Percentiles rank a stretch among this genome's conserved stretches.
Evolutionary conservation across 106 monocot genomes (phyloP).

Genomic region (Iris macrosiphon): DNA sequence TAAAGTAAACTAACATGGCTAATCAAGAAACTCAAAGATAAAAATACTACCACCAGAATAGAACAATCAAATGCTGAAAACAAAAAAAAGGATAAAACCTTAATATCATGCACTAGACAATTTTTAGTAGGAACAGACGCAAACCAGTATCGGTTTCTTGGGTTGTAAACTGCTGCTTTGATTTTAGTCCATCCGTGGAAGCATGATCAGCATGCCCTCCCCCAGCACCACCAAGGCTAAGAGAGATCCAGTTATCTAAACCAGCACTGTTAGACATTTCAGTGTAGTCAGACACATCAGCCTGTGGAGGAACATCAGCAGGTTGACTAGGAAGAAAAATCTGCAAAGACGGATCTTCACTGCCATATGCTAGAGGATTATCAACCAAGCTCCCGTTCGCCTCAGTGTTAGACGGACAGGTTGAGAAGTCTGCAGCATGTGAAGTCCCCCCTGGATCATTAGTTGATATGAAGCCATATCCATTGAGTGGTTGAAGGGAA

Average conservation of each 20-base stretch:
- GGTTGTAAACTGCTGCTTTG: conserved; percentile 15
- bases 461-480: conserved; percentile 10
- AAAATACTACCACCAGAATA: background rate
- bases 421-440: conserved; percentile 10
- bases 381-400: conserved; percentile 33
- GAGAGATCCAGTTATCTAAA: conserved; percentile 67
- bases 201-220: conserved; percentile 20
- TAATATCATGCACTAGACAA: background rate
- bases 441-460: conserved; percentile 15
- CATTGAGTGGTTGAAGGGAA: conserved; percentile 9
- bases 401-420: conserved; percentile 17
- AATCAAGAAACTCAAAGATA: background rate
- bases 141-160: conserved; percentile 38
- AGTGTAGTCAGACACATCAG: conserved; percentile 18
- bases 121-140: background rate
- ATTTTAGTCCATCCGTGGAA: conserved; percentile 12
- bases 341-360: conserved; percentile 45
- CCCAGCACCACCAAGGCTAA: conserved; percentile 43
- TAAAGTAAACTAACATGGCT: background rate
- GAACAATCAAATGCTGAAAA: background rate
- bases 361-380: conserved; percentile 47
- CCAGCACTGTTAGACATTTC: conserved; percentile 15
- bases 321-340: conserved; percentile 53
- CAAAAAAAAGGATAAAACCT: background rate
- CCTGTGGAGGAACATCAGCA: conserved; percentile 11